Evolutionary conservation across 352 stramenopile species (phyloP).

Genomic region (Phytopythium delawarense): DNA sequence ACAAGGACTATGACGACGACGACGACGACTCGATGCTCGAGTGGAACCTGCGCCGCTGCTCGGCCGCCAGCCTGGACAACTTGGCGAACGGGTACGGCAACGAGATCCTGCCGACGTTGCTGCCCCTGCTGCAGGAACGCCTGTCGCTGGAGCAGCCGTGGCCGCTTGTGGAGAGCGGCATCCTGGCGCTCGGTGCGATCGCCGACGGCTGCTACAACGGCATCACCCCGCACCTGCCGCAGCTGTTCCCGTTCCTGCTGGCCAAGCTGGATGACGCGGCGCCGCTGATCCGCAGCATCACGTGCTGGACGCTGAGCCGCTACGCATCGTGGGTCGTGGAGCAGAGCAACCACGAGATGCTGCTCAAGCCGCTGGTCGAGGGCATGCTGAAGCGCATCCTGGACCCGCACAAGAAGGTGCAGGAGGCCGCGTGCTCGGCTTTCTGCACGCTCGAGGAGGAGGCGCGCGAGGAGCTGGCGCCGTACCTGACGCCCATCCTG

Average conservation of each 20-base stretch:
- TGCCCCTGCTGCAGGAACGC: constrained; percentile 90
- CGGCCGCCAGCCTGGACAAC: constrained; percentile 94
- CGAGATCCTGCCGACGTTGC: constrained; percentile 89
- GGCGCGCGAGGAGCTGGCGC: constrained; percentile 89
- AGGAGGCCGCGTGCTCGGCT: constrained; percentile 92
- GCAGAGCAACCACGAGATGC: constrained; percentile 79
- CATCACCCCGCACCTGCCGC: constrained; percentile 88
- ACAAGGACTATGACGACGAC: constrained; percentile 87
- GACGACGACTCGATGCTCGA: constrained; percentile 92
- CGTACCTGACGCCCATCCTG: constrained; percentile 92
- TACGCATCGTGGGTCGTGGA: constrained; percentile 92
- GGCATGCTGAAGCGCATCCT: constrained; percentile 87
- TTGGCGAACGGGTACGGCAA: constrained; percentile 91
- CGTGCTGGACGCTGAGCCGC: constrained; percentile 92
- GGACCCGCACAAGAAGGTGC: constrained; percentile 93
- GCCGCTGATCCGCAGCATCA: constrained; percentile 92
- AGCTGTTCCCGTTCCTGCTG: constrained; percentile 94
- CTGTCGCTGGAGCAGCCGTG: constrained; percentile 90
- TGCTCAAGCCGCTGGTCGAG: constrained; percentile 77
- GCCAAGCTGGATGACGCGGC: constrained; percentile 86
- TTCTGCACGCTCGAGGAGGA: constrained; percentile 95
- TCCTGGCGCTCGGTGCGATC: constrained; percentile 94
- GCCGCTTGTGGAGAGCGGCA: constrained; percentile 93
- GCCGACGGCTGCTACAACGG: constrained; percentile 92
- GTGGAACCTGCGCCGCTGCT: constrained; percentile 95